A percentile compares a stretch with the other conserved stretches of the same genome.
These are phyloP conservation scores for Eutypa lata DNA, from an alignment of 2,329 filamentous ascomycete species.

Conservation along the genomic window DNA sequence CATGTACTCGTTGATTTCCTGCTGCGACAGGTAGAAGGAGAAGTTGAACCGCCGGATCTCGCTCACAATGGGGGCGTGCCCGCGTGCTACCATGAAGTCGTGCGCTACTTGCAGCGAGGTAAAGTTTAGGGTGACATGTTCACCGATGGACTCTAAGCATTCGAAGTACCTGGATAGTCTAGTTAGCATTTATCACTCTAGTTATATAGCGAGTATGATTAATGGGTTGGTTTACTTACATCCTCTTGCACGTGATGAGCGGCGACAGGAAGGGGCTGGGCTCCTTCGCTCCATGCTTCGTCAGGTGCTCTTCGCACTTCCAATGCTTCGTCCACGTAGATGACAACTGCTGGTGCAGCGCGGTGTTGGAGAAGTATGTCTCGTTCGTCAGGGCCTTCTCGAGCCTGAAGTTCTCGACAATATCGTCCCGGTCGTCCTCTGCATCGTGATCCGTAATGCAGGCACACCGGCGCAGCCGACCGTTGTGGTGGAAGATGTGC, in stretches of 20 bases:
- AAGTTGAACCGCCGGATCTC: not conserved
- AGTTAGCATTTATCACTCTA: not conserved
- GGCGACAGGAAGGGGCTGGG: not conserved
- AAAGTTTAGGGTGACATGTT: not conserved
- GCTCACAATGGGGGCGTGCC: not conserved
- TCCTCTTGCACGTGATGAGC: not conserved
- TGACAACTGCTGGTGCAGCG: not conserved
- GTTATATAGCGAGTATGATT: not conserved
- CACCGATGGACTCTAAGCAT: not conserved
- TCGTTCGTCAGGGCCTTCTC: not conserved
- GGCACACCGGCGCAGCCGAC: not conserved
- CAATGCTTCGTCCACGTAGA: not conserved
- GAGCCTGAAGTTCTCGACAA: not conserved
- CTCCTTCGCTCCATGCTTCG: not conserved
- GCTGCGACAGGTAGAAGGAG: not conserved
- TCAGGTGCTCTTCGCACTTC: not conserved
- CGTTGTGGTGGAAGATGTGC: not conserved
- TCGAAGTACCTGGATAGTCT: not conserved
- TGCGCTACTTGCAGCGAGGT: not conserved
- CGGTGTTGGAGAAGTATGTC: not conserved
- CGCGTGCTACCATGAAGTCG: not conserved
- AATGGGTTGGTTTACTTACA: not conserved
- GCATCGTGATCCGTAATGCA: not conserved
- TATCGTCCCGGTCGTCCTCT: not conserved
- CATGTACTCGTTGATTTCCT: not conserved